These are phyloP conservation scores for Lachancea meyersii DNA, from an alignment of 805 yeast genomes.

Conservation along the genomic window DNA sequence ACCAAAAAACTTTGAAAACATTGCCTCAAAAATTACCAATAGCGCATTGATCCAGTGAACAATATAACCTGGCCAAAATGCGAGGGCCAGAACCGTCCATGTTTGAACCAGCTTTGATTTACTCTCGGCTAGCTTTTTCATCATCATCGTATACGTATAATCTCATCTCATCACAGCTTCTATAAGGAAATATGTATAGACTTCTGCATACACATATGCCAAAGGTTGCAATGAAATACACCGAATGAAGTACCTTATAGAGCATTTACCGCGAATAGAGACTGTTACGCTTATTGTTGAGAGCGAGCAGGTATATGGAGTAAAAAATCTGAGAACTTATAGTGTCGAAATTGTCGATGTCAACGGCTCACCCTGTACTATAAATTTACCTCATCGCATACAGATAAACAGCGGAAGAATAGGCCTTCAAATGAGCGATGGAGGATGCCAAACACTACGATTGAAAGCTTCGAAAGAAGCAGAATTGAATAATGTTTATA, in stretches of 20 bases:
- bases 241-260: conserved; percentile 11
- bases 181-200: too few species aligned
- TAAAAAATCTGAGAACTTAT: conserved; percentile 3
- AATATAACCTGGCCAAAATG: too few species aligned
- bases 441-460: neutral
- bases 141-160: too few species aligned
- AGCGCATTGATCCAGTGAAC: too few species aligned
- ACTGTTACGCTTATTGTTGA: conserved; percentile 17
- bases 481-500: neutral
- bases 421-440: neutral
- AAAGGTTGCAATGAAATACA: too few species aligned
- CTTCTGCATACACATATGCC: too few species aligned
- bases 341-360: conserved; percentile 8
- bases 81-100: too few species aligned
- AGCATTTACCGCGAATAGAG: conserved; percentile 16
- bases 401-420: neutral
- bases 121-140: too few species aligned
- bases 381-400: conserved; percentile 8
- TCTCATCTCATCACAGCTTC: too few species aligned
- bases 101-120: too few species aligned
- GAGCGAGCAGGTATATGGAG: conserved; percentile 6
- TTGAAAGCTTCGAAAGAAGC: neutral
- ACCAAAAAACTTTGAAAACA: too few species aligned
- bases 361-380: neutral
- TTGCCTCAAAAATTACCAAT: too few species aligned